Evolutionary conservation across 352 stramenopile species (phyloP).

Genomic region (Pythium plurisporium): DNA sequence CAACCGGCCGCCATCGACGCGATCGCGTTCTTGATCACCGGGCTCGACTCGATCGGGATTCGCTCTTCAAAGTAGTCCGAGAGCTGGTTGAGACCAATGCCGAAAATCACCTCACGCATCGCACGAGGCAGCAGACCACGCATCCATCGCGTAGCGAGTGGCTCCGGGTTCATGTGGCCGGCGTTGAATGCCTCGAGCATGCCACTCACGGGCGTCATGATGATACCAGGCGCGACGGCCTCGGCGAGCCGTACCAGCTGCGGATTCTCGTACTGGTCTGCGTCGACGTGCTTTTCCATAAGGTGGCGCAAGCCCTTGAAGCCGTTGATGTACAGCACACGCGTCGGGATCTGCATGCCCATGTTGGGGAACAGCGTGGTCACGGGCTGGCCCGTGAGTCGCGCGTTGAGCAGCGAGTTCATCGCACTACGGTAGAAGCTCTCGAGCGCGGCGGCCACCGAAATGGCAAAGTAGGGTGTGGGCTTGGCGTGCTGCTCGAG

Average conservation of each 20-base stretch:
- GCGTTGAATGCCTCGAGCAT: slow-evolving; percentile 92
- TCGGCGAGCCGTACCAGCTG: slow-evolving; percentile 71
- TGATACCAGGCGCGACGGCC: slow-evolving; percentile 83
- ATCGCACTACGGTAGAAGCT: slow-evolving; percentile 91
- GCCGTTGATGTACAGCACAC: slow-evolving; percentile 91
- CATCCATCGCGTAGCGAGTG: slow-evolving; percentile 86
- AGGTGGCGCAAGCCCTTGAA: slow-evolving; percentile 90
- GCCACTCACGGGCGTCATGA: slow-evolving; percentile 92
- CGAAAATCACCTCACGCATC: slow-evolving; percentile 92
- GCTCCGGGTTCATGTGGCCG: slow-evolving; percentile 91
- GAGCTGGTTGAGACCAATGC: slow-evolving; percentile 91
- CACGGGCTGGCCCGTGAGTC: slow-evolving; percentile 73
- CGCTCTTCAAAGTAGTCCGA: slow-evolving; percentile 93
- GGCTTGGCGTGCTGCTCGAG: slow-evolving; percentile 89
- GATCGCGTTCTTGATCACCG: slow-evolving; percentile 83
- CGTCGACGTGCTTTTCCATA: slow-evolving; percentile 83
- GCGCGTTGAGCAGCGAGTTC: slow-evolving; percentile 90
- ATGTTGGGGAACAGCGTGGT: slow-evolving; percentile 91
- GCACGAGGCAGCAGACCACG: slow-evolving; percentile 80
- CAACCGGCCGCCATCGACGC: slow-evolving; percentile 87
- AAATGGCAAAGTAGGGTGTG: slow-evolving; percentile 88
- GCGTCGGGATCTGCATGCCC: slow-evolving; percentile 91
- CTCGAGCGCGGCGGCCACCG: slow-evolving; percentile 89
- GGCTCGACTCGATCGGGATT: slow-evolving; percentile 58
- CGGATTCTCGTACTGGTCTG: slow-evolving; percentile 79